These are phyloP conservation scores for Pichia sp. DNA, from an alignment of 1,139 yeast genomes.

Conservation along the genomic window DNA sequence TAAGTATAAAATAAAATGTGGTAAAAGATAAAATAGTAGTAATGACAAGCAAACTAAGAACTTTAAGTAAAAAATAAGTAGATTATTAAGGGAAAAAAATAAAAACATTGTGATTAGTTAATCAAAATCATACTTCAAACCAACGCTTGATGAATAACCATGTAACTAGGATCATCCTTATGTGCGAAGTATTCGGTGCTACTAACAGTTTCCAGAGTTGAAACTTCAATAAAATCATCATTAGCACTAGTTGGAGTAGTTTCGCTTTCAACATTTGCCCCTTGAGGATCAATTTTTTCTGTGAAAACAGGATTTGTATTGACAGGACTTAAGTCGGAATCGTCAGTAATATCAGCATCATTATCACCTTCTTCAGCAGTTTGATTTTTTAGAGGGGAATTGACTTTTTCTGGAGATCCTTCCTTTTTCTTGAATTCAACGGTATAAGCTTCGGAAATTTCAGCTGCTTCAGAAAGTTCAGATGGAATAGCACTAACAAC, in stretches of 20 bases:
- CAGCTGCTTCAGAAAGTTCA: constrained; percentile 3
- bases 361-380: constrained; percentile 3
- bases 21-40: no score
- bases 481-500: constrained; percentile 5
- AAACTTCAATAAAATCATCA: constrained; percentile 27
- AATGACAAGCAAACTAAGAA: no score
- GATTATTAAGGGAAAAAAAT: constrained; percentile 1
- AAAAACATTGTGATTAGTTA: constrained; percentile 1
- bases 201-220: constrained; percentile 47
- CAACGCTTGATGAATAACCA: constrained; percentile 40
- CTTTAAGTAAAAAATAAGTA: background rate
- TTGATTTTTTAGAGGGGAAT: background rate
- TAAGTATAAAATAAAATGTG: no score
- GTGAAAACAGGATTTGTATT: constrained; percentile 16
- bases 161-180: constrained; percentile 44
- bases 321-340: constrained; percentile 12
- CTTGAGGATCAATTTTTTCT: constrained; percentile 12
- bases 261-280: background rate
- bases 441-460: constrained; percentile 11
- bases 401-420: constrained; percentile 2
- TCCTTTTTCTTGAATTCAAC: constrained; percentile 8
- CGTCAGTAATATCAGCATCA: constrained; percentile 12
- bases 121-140: background rate
- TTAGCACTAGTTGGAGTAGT: constrained; percentile 4
- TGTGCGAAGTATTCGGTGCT: constrained; percentile 42